Percentiles rank a stretch among this genome's conserved stretches.
Evolutionary conservation across 2,329 filamentous ascomycete species (phyloP).

Genomic region (Verruconis gallopava): DNA sequence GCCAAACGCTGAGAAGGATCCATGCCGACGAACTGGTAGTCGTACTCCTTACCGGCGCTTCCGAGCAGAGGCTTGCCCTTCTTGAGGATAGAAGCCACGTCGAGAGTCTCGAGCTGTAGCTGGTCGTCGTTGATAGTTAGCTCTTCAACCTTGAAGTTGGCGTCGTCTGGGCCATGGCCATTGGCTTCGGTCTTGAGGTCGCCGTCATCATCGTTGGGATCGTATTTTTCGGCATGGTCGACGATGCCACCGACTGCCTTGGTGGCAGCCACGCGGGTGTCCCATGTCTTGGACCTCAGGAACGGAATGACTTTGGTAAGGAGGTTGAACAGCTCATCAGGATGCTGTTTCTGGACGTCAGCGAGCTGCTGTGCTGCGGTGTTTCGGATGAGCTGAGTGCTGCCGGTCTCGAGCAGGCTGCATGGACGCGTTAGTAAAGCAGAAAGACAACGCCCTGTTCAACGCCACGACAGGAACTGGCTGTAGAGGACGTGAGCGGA

Average conservation of each 20-base stretch:
- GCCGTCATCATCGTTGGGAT: slow-evolving; percentile 69
- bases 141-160: slow-evolving; percentile 37
- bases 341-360: slow-evolving; percentile 95
- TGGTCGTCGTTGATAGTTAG: slow-evolving; percentile 41
- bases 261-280: slow-evolving; percentile 83
- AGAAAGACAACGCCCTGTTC: too few species aligned
- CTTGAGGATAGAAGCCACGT: slow-evolving; percentile 67
- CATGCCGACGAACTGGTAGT: slow-evolving; percentile 70
- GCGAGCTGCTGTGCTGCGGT: slow-evolving; percentile 94
- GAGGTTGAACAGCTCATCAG: slow-evolving; percentile 93
- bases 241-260: slow-evolving; percentile 92
- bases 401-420: slow-evolving; percentile 92
- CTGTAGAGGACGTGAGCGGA: background rate
- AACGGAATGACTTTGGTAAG: slow-evolving; percentile 92
- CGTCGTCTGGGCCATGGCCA: slow-evolving; percentile 29
- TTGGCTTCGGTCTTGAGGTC: slow-evolving; percentile 15
- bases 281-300: slow-evolving; percentile 89
- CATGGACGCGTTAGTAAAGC: slow-evolving; percentile 7
- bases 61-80: slow-evolving; percentile 75
- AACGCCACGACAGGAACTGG: slow-evolving; percentile 6
- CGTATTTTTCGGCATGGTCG: slow-evolving; percentile 73
- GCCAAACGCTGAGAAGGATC: slow-evolving; percentile 69
- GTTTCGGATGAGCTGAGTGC: slow-evolving; percentile 88
- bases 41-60: slow-evolving; percentile 67
- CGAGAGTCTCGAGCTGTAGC: slow-evolving; percentile 60